Evolutionary conservation across 2,329 filamentous ascomycete species (phyloP), one percentile per base, ranked within the genome.

Genomic region (Arthrobotrys sinensis): DNA sequence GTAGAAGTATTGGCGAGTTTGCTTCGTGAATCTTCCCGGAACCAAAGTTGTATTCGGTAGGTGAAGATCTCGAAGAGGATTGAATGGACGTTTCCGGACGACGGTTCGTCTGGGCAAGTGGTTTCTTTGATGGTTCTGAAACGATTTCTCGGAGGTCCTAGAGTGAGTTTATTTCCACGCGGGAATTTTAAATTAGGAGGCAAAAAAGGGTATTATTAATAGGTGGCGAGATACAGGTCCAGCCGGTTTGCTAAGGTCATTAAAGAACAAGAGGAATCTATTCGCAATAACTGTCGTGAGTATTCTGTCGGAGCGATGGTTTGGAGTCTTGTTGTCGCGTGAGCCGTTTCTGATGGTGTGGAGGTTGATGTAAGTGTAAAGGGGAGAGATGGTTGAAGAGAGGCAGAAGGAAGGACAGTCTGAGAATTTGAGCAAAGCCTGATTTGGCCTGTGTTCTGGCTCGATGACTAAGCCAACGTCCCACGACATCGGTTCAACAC

Each of bases 91-190:
- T 60, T 60, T 24, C 55, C 43, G 19, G 55, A 60, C 36, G 55
- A 60, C 32, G 63, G 32, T 40, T 40, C 40, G 19, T 46, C 14
- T 34, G 24, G 60, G 60, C 19, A 28, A 55, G 38, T 45, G 65
- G 45, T 66, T 66, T 36, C 40, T 50, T 50, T 60, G 57, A 45
- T 65, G 43, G 60, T 53, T 52, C 50, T 53, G 67, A 78, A 67
- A 78, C 67, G 62, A 78, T 68, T 67, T 78, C 60, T 72, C 63
- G 67, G 75, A 40, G 45, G 67, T 68, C 75, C 75, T 78, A 78
- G 67, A 68, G 62, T 78, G 75, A 78, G 75, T 72, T 57, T 78
- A 53, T 77, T 77, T 70, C 57, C 63, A 52, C 38, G 63, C 48
- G 72, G 38, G 57, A 66, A 60, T 69, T 69, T 76, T 46, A 46